Percentiles rank a stretch among this genome's conserved stretches.
These are phyloP conservation scores for Clathrospora elynae DNA, from an alignment of 2,329 filamentous ascomycete genomes.

Conservation along the genomic window DNA sequence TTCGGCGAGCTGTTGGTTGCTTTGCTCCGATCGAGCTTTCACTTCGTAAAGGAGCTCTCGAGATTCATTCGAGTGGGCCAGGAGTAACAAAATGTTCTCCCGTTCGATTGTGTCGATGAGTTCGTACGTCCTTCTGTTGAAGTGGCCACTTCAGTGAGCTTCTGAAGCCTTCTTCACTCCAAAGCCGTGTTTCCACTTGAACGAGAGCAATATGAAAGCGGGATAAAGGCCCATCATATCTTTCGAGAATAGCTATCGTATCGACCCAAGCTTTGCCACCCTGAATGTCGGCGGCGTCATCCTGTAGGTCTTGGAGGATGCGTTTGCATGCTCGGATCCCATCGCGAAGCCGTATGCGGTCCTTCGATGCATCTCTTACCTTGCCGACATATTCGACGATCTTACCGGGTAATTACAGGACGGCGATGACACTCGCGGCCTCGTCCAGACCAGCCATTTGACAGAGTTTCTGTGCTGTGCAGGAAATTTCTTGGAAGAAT, in stretches of 20 bases:
- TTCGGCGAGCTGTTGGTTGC: constrained; percentile 2
- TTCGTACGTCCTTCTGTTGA: constrained; percentile 22
- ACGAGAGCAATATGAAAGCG: constrained; percentile 1
- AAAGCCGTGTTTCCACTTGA: background rate
- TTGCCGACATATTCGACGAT: constrained; percentile 27
- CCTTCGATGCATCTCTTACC: constrained; percentile 26
- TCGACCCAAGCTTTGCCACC: constrained; percentile 7
- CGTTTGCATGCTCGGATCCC: constrained; percentile 4
- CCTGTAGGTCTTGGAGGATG: constrained; percentile 7
- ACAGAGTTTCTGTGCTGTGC: background rate
- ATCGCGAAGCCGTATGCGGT: constrained; percentile 19
- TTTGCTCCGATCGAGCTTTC: background rate
- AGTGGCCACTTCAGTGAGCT: constrained; percentile 26
- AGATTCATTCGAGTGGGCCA: constrained; percentile 5
- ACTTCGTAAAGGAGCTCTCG: constrained; percentile 6
- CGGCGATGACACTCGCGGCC: constrained; percentile 30
- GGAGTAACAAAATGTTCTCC: constrained; percentile 8
- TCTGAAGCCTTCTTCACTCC: background rate
- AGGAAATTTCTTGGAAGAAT: too few species aligned
- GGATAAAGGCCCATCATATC: constrained; percentile 2
- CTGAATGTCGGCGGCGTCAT: constrained; percentile 9
- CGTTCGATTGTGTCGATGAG: constrained; percentile 11
- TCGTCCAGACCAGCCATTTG: constrained; percentile 1
- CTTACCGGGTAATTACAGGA: constrained; percentile 28
- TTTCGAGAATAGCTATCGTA: constrained; percentile 4